A percentile compares a stretch with the other conserved stretches of the same genome.
phyloP scores from a whole-genome alignment of 371 early-diverging fungal genomes.

The Phascolomyces articulosus region DNA sequence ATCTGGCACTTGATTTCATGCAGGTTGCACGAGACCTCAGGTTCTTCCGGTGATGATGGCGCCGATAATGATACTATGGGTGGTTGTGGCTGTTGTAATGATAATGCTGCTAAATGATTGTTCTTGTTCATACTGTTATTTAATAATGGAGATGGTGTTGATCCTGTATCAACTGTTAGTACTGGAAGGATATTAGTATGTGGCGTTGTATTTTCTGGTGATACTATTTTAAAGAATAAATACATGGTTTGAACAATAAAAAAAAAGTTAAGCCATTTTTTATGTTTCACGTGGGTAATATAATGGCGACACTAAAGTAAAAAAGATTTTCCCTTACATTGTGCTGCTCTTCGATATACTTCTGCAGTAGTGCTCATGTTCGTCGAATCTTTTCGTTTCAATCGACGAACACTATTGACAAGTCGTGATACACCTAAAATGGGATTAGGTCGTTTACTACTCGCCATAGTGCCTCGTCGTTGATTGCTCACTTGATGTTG shows the following conservation, averaged over 20 bases:
- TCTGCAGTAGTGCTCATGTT: not conserved
- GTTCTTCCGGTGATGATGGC: not conserved
- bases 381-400: slow-evolving; percentile 1
- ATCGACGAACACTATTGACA: slow-evolving; percentile 11
- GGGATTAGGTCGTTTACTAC: slow-evolving; percentile 8
- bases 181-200: not conserved
- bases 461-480: not conserved
- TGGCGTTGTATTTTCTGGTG: not conserved
- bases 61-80: not conserved
- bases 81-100: not conserved
- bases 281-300: too few species aligned
- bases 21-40: slow-evolving; percentile 3
- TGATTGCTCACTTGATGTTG: not conserved
- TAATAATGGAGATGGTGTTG: not conserved
- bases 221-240: not conserved
- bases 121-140: not conserved
- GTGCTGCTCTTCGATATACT: not conserved
- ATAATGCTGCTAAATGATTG: not conserved
- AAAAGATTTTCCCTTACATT: not conserved
- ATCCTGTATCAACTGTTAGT: not conserved
- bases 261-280: too few species aligned
- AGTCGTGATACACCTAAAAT: slow-evolving; percentile 12
- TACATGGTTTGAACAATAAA: too few species aligned
- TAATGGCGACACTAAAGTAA: too few species aligned
- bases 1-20: slow-evolving; percentile 13